Base-by-base conservation (phyloP, 2,329 filamentous ascomycete species). In the Xylariaceae sp. region DNA sequence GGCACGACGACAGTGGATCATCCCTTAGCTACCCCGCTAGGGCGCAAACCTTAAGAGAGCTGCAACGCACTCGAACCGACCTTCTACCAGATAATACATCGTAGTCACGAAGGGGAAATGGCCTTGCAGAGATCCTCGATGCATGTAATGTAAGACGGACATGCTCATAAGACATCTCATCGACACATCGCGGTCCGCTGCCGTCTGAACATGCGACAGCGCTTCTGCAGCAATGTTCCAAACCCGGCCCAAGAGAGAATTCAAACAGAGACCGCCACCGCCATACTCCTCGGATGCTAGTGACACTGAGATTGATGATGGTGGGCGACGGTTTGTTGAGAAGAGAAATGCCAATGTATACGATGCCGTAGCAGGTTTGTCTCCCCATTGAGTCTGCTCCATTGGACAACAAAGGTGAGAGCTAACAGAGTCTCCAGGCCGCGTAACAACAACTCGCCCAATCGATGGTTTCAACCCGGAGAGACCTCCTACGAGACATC, bases 291-390 rank as follows among this genome's bases (percentile, higher is more conserved):
- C 51, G 51, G 58, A 64, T 38, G 60, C 42, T 17, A 61, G 55
- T 39, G 63, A 53, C 41, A 45, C 47, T 9, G 56, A 52, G 18
- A 31, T 17, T 31, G 28, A 16, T 11, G 28, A 18, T 14, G 14
- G 28, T 12, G 38, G 48, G 6, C 38, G 31, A n/a, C 19, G 45
- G n/a, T 19, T 16, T 14, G 13, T 19, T 13, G 58, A 49, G 47
- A 64, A 49, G 56, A 58, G 64, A 67, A 66, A 60, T 43, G 76
- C 79, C 39, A 89, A 78, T 17, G 70, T 91, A 17, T 91, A 87
- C 68, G 87, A 91, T 70, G 87, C 86, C 14, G 85, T 89, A 48
- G 86, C 86, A 62, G 86, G 86, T 87, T 66, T 59, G 69, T 61
- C 33, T 19, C 51, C 31, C 42, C 19, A 28, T 28, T 50, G 17